phyloP scores from a whole-genome alignment of 202 grass and related monocot species.

The Panicum virgatum region DNA sequence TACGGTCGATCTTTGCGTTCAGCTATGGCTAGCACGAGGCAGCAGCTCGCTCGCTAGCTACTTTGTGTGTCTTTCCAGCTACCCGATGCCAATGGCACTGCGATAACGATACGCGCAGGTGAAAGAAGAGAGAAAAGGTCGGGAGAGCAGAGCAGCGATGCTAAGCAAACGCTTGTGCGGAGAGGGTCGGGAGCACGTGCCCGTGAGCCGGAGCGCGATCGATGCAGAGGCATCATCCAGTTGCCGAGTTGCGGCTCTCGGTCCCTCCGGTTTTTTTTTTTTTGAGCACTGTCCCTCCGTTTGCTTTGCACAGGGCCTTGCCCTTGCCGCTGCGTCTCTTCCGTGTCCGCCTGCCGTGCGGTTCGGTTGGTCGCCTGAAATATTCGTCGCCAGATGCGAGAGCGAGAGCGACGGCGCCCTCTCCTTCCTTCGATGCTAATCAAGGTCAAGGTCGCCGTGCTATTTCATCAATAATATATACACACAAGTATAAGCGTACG shows the following conservation, averaged over 20 bases:
- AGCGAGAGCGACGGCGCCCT: background rate
- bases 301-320: too few species aligned
- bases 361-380: slow-evolving; percentile 37
- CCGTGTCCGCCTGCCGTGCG: slow-evolving; percentile 1
- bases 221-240: too few species aligned
- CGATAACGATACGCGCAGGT: background rate
- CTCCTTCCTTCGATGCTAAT: background rate
- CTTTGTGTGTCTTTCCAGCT: slow-evolving; percentile 29
- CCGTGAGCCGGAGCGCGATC: background rate
- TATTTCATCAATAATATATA: too few species aligned
- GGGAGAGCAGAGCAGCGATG: background rate
- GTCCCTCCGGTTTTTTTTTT: too few species aligned
- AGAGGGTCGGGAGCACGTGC: background rate
- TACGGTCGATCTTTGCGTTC: background rate
- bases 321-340: too few species aligned
- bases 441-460: background rate
- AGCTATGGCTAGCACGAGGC: background rate
- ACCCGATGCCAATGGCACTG: background rate
- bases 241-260: too few species aligned
- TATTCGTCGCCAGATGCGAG: background rate
- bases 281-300: too few species aligned
- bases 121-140: background rate
- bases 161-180: background rate
- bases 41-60: background rate
- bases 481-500: background rate